Percentiles rank a stretch among this genome's conserved stretches.
Conservation (phyloP, 306 rosid species). For the Acacia crassicarpa region DNA sequence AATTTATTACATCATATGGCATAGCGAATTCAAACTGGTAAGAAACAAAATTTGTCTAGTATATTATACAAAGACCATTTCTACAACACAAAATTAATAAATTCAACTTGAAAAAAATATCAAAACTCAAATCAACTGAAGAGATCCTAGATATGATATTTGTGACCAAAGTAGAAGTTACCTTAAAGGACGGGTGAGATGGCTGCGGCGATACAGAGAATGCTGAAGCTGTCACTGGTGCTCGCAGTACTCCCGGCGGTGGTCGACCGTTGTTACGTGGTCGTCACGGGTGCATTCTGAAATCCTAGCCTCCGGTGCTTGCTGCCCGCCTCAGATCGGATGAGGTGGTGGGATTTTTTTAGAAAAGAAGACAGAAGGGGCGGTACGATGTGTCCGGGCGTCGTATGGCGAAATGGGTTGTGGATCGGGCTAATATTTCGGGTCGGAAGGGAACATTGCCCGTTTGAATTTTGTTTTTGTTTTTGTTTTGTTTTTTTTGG, state of each 20-base stretch:
- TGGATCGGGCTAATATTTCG: no score
- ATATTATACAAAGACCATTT: not conserved
- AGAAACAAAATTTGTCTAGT: not conserved
- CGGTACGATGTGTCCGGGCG: no score
- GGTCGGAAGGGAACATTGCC: no score
- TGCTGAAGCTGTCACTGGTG: not conserved
- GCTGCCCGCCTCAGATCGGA: not conserved
- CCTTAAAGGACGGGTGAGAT: not conserved
- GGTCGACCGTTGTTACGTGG: not conserved
- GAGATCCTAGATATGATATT: not conserved
- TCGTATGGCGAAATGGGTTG: no score
- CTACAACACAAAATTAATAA: not conserved
- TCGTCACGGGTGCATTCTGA: not conserved
- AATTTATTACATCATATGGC: not conserved
- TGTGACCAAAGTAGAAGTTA: not conserved
- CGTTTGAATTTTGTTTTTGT: no score
- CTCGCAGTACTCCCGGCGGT: not conserved
- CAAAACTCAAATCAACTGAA: not conserved
- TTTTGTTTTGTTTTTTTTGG: no score
- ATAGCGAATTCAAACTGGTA: not conserved
- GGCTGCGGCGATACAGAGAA: not conserved
- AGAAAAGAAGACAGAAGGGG: not conserved
- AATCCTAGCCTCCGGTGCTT: not conserved
- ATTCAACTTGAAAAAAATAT: not conserved
- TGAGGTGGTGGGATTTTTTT: not conserved